Base-by-base conservation (phyloP, 768 basidiomycete genomes). In the Solioccasus polychromus region DNA sequence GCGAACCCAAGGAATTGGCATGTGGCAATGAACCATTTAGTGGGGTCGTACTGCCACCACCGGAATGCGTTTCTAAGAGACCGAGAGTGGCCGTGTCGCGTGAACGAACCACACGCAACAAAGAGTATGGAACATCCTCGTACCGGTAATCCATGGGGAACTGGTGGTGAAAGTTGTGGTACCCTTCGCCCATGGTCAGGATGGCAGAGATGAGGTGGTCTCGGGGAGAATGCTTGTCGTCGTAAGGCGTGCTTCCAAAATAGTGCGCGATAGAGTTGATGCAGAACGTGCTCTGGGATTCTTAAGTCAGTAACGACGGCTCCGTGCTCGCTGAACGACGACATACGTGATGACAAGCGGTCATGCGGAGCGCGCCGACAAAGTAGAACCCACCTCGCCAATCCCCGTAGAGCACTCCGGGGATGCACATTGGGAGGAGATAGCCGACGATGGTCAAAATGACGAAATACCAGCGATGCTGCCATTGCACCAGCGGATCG, bases 211-310 rank as follows among this genome's bases (percentile, higher is more conserved):
- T 60, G 55, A 91, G 72, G 63, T 86, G 84, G 60, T 92, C 88
- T 23, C 85, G 77, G 34, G 88, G 86, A 26, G 81, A 80, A 59
- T 85, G 76, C 52, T 69, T 81, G 71, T 91, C 87, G 62, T 92
- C 90, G 52, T 91, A 92, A 1, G 89, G 80, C 23, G 87, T 74
- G 38, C 80, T 78, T 28, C 90, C 90, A 37, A 92, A 75, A 70
- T 83, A 90, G 63, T 92, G 90, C 0, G 89, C 89, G 24, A 92
- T 77, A 17, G 89, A 92, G 63, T 92, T 92, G 66, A 92, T 89
- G 60, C 84, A 89, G 66, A 92, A 92, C 1, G 85, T 88, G 54
- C 88, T 87, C 84, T 87, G 42, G 42, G 18, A 17, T 11, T 10
- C 0, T 6, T 18, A 35, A 12, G 34, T 52, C 26, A 59, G 40